A percentile compares a stretch with the other conserved stretches of the same genome.
These are phyloP conservation scores for Alternaria postmessia DNA, from an alignment of 2,329 filamentous ascomycete genomes.

Conservation along the genomic window DNA sequence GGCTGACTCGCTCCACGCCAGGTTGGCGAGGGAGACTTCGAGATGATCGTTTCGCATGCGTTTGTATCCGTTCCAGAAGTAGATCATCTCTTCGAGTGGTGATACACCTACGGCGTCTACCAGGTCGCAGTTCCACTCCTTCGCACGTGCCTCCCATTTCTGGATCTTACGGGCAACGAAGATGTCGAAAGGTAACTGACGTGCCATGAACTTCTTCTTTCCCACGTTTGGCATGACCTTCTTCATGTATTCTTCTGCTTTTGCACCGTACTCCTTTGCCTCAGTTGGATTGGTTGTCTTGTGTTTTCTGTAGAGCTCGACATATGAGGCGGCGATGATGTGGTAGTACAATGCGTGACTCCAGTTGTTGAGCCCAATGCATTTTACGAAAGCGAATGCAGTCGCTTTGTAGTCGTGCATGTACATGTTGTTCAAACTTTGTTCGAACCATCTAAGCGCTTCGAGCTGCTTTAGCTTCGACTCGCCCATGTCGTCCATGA, in stretches of 20 bases:
- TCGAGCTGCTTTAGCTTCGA: slow-evolving; percentile 88
- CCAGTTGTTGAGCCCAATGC: slow-evolving; percentile 74
- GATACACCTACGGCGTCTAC: slow-evolving; percentile 82
- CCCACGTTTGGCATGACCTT: slow-evolving; percentile 78
- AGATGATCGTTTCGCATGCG: slow-evolving; percentile 76
- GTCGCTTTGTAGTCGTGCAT: slow-evolving; percentile 78
- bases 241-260: slow-evolving; percentile 73
- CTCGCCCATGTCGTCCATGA: slow-evolving; percentile 67
- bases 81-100: slow-evolving; percentile 89
- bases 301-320: slow-evolving; percentile 79
- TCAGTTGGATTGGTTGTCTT: slow-evolving; percentile 56
- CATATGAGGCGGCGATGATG: slow-evolving; percentile 78
- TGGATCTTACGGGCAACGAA: slow-evolving; percentile 84
- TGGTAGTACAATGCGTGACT: slow-evolving; percentile 90
- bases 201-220: slow-evolving; percentile 88
- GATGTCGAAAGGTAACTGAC: slow-evolving; percentile 86
- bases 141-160: slow-evolving; percentile 85
- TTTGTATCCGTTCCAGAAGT: slow-evolving; percentile 90
- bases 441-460: slow-evolving; percentile 85
- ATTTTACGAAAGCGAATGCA: slow-evolving; percentile 74
- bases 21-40: slow-evolving; percentile 66
- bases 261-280: slow-evolving; percentile 47
- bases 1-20: slow-evolving; percentile 71
- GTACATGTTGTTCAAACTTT: slow-evolving; percentile 79
- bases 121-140: slow-evolving; percentile 68